Percentiles rank a stretch among this genome's conserved stretches.
These are phyloP conservation scores for Sporisorium reilianum DNA, from an alignment of 1,284 basidiomycete species.

Conservation along the genomic window DNA sequence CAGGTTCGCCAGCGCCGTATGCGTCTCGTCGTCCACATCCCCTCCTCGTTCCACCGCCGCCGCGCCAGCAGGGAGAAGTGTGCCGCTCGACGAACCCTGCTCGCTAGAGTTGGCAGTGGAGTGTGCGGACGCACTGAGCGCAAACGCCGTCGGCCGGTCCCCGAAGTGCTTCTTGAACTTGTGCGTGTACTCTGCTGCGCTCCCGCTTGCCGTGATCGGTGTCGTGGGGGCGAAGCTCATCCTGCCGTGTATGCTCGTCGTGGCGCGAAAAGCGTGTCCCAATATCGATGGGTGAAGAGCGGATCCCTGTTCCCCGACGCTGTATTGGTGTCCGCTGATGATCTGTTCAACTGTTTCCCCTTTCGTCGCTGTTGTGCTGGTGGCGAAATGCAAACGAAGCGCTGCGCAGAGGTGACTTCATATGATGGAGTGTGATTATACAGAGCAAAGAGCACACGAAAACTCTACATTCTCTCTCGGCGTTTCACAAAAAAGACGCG, in stretches of 20 bases:
- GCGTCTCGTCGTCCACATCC: constrained; percentile 18
- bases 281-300: no score
- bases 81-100: background rate
- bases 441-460: background rate
- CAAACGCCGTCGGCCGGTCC: constrained; percentile 27
- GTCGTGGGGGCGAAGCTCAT: background rate
- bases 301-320: no score
- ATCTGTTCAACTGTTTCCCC: no score
- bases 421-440: background rate
- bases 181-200: constrained; percentile 5
- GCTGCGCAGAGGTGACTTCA: no score
- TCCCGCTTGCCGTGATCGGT: constrained; percentile 11
- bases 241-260: background rate
- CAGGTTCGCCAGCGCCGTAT: constrained; percentile 22
- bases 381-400: no score
- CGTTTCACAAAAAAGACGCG: background rate
- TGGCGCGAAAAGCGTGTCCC: no score
- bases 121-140: constrained; percentile 3
- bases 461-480: background rate
- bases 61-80: no score
- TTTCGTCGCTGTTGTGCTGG: no score
- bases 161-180: constrained; percentile 42
- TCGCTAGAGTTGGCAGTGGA: background rate
- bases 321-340: no score
- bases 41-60: no score